Conservation (phyloP, 768 basidiomycete genomes). For the Leccinum rimulosum region DNA sequence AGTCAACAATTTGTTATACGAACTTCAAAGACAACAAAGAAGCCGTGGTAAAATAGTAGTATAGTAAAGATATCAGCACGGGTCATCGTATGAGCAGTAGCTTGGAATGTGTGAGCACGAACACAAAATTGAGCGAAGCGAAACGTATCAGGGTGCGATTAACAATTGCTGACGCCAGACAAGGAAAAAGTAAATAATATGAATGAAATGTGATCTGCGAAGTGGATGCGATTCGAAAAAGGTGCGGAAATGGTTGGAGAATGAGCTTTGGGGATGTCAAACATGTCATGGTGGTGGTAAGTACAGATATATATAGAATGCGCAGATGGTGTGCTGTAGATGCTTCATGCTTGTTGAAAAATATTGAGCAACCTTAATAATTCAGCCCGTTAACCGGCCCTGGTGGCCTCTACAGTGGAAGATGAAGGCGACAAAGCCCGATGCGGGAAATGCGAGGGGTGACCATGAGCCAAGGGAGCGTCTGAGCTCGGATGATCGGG, state of each 20-base stretch:
- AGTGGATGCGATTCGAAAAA: constrained; percentile 30
- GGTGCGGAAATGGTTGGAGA: constrained; percentile 16
- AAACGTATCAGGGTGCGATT: constrained; percentile 29
- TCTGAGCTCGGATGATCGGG: constrained; percentile 36
- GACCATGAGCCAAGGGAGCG: constrained; percentile 31
- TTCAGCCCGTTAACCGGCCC: constrained; percentile 39
- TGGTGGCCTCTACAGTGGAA: constrained; percentile 38
- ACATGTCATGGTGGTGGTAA: constrained; percentile 35
- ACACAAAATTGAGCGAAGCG: constrained; percentile 13
- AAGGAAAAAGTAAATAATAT: constrained; percentile 28
- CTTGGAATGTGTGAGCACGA: constrained; percentile 20
- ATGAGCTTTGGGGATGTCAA: constrained; percentile 33
- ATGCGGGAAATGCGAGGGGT: constrained; percentile 38
- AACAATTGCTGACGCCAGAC: constrained; percentile 25
- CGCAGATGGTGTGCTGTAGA: constrained; percentile 39
- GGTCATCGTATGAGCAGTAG: constrained; percentile 31
- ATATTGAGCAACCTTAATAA: constrained; percentile 39
- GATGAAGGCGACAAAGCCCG: constrained; percentile 38
- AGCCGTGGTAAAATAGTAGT: constrained; percentile 32
- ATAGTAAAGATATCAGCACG: constrained; percentile 34
- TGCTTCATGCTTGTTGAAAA: constrained; percentile 38
- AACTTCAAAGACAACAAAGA: constrained; percentile 18
- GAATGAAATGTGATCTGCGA: constrained; percentile 25
- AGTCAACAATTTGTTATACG: constrained; percentile 16
- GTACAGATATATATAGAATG: constrained; percentile 41